Evolutionary conservation across 176 grass and related monocot genomes (phyloP), one percentile per base, ranked within the genome.

Genomic region (Carex myosuroides): DNA sequence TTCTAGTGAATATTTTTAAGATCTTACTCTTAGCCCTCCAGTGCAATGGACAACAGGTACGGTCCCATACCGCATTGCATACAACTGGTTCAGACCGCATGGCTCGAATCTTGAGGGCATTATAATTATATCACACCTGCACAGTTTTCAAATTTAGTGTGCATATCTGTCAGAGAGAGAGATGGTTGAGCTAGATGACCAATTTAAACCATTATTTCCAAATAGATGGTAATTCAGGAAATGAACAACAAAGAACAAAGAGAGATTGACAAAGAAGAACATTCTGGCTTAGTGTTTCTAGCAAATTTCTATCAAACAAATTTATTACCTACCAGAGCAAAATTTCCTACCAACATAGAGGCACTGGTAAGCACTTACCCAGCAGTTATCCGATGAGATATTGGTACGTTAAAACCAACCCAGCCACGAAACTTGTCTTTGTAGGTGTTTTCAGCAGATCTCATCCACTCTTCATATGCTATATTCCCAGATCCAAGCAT

Each of bases 41-140:
- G 96, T 98, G 83, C 80, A 83, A 87, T 93, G 93, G 83, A 98
- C 96, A 52, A 98, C 96, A 30, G 96, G 96, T 85, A 98, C 84
- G 53, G 92, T 98, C 32, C 91, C 96, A 85, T 98, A 98, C 65
- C 85, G 90, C 96, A 98, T 98, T 30, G 96, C 92, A 78, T 98
- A 98, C 81, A 98, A 85, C 48, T 98, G 96, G 87, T 98, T 98
- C 12, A 98, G 89, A 75, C 96, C 96, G 58, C 96, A 98, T 81
- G 96, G 96, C 86, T 98, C 96, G 2, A 95, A 98, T 87, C 96
- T 95, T 37, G 93, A 98, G 33, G 96, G 93, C 96, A 98, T 98
- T 84, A 98, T 85, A 67, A 98, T 84, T 87, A 98, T 95, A 79
- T 98, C 96, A 79, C 96, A 98, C 20, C 96, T 98, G 91, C 62